These are phyloP conservation scores for Calonectria hawksworthii DNA, from an alignment of 2,329 filamentous ascomycete species.

Conservation along the genomic window DNA sequence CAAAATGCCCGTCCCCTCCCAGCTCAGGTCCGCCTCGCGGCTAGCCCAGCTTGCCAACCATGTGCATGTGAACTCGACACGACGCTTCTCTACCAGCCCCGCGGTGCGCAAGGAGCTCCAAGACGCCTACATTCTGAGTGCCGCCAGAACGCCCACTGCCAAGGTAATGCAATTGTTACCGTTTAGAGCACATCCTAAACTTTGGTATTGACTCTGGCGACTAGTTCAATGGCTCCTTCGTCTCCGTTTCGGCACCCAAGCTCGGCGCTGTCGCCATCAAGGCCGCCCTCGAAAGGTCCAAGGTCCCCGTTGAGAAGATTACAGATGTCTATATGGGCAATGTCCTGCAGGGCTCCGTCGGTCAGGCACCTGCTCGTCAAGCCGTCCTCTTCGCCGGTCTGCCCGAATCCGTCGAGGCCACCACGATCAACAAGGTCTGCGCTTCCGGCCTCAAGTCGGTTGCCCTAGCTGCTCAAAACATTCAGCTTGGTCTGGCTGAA, in stretches of 20 bases:
- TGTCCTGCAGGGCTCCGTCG: constrained; percentile 85
- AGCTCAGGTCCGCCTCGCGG: constrained; percentile 52
- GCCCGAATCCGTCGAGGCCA: constrained; percentile 83
- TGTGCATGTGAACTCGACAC: constrained; percentile 56
- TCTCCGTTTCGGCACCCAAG: constrained; percentile 85
- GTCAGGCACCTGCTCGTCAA: constrained; percentile 93
- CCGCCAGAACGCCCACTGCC: constrained; percentile 88
- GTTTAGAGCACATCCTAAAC: background rate
- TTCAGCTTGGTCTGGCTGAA: constrained; percentile 90
- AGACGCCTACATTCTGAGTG: constrained; percentile 95
- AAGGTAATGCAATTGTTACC: constrained; percentile 70
- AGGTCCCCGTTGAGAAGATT: constrained; percentile 83
- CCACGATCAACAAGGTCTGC: constrained; percentile 98
- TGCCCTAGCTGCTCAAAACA: constrained; percentile 90
- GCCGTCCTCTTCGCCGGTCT: constrained; percentile 91
- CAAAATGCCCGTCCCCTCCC: constrained; percentile 42
- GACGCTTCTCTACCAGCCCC: constrained; percentile 62
- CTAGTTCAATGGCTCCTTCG: constrained; percentile 94
- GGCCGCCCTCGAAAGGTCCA: constrained; percentile 88
- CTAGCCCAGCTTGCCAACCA: constrained; percentile 55
- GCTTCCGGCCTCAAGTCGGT: constrained; percentile 96
- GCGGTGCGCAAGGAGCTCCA: constrained; percentile 77
- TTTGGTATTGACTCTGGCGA: constrained; percentile 7
- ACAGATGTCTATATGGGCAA: constrained; percentile 98
- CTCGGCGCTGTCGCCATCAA: constrained; percentile 94